A percentile compares a stretch with the other conserved stretches of the same genome.
Evolutionary conservation across 306 rosid species (phyloP).

Genomic region (Castanea crenata): DNA sequence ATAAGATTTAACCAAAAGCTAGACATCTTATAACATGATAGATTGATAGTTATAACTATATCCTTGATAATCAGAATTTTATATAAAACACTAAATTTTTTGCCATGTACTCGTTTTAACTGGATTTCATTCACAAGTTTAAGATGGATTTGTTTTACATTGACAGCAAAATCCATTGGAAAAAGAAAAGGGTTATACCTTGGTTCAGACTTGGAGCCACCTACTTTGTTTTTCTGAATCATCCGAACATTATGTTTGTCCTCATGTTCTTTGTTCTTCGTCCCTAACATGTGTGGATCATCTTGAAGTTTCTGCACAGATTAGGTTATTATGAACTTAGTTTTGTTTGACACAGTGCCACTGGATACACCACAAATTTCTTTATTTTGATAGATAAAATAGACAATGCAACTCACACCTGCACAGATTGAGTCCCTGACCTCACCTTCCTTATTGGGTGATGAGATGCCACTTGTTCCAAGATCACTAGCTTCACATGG

Average conservation of each 20-base stretch:
- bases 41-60: slow-evolving; percentile 4
- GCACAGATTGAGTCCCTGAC: not conserved
- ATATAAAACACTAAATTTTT: not conserved
- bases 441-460: not conserved
- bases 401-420: not conserved
- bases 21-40: slow-evolving; percentile 7
- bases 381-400: not conserved
- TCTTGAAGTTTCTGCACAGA: slow-evolving; percentile 74
- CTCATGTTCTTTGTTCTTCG: slow-evolving; percentile 71
- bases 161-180: not conserved
- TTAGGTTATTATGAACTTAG: slow-evolving; percentile 24
- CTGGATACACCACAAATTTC: not conserved
- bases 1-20: slow-evolving; percentile 1
- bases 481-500: not conserved
- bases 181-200: slow-evolving; percentile 42
- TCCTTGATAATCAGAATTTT: slow-evolving; percentile 9
- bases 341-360: slow-evolving; percentile 1
- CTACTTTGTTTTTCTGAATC: slow-evolving; percentile 55
- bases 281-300: slow-evolving; percentile 61
- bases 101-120: not conserved
- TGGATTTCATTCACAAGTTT: not conserved
- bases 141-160: not conserved
- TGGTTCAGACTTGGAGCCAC: slow-evolving; percentile 61
- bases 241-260: slow-evolving; percentile 48
- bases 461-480: not conserved